Base-by-base conservation (phyloP, 164 flowering plant genomes). In the Dillenia suffruticosa region DNA sequence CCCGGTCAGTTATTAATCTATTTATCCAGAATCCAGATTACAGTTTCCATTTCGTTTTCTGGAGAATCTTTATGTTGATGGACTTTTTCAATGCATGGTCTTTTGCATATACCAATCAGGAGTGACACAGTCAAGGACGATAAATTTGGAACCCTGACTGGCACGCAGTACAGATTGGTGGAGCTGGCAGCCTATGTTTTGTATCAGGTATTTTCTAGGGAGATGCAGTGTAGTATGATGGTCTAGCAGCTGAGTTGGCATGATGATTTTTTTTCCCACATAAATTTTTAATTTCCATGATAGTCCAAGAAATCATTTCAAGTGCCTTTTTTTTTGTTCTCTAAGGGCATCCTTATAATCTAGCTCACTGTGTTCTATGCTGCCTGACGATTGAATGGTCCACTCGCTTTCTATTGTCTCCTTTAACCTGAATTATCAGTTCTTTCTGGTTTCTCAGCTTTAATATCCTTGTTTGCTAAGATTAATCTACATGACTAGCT, bases 131-230 rank as follows among this genome's bases (percentile, higher is more conserved):
- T 63, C 49, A 89, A 80, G 75, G 96, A 88, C 74, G 96, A 88
- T 57, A 85, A 80, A 60, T 71, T 69, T 70, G 93, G 84, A 62
- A 56, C 61, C 51, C 68, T 86, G 66, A 78, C 78, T 49, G 73
- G 71, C 63, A 79, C 83, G 22, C 85, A 77, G 14, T 66, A 65
- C 51, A 63, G 77, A 55, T 66, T 95, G 65, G 74, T 90, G 80
- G 99, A 92, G 76, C 97, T 95, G 73, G 89, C 94, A 22, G 97
- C 99, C 24, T 71, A 79, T 58, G 85, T 87, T 47, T 70, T 92
- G 46, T 87, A 78, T 69, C 72, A 81, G 97, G 99, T 92, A 80
- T 10, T 51, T 69, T 40, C 54, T 57, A 32, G 24, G 7, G 10
- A 12, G 32, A n/a, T 10, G 15, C 17, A 3, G 9, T 10, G 24